A percentile compares a stretch with the other conserved stretches of the same genome.
These are phyloP conservation scores for Aulographum hederae DNA, from an alignment of 2,329 filamentous ascomycete species.

Conservation along the genomic window DNA sequence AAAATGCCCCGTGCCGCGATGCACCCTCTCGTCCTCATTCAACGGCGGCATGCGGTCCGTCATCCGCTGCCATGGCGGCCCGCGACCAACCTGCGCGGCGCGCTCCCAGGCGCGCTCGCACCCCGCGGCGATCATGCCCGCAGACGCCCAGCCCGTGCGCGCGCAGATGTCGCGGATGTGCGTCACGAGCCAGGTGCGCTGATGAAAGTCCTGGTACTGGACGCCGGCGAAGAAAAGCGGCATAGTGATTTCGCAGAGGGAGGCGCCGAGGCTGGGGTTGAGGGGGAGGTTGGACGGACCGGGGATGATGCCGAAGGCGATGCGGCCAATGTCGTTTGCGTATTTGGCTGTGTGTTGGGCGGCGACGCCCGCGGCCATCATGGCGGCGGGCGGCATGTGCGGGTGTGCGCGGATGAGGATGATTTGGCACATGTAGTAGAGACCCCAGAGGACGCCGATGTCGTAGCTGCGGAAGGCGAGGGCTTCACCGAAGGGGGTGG, in stretches of 20 bases:
- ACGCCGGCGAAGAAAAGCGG: conserved; percentile 76
- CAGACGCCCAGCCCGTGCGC: conserved; percentile 75
- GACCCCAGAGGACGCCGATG: conserved; percentile 76
- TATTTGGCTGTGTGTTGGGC: conserved; percentile 52
- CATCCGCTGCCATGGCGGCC: no score
- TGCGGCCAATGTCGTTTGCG: conserved; percentile 61
- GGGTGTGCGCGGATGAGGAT: conserved; percentile 70
- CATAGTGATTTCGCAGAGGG: conserved; percentile 66
- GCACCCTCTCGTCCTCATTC: conserved; percentile 14
- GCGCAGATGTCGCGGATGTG: conserved; percentile 58
- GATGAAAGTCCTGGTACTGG: conserved; percentile 51
- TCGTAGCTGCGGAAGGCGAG: conserved; percentile 70
- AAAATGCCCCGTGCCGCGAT: conserved; percentile 40
- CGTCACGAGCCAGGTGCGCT: conserved; percentile 61
- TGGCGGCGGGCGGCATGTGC: conserved; percentile 75
- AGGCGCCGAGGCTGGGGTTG: conserved; percentile 61
- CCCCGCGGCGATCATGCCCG: conserved; percentile 61
- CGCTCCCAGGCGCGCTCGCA: conserved; percentile 75
- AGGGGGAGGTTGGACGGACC: conserved; percentile 29
- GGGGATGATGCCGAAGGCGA: conserved; percentile 46
- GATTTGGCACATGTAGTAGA: conserved; percentile 72
- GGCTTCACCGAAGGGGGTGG: conserved; percentile 66
- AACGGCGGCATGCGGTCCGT: no score
- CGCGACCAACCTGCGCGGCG: conserved; percentile 29
- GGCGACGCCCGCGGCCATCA: conserved; percentile 67